Evolutionary conservation across 73 alveolate species (phyloP).

Genomic region (Durusdinium trenchii): DNA sequence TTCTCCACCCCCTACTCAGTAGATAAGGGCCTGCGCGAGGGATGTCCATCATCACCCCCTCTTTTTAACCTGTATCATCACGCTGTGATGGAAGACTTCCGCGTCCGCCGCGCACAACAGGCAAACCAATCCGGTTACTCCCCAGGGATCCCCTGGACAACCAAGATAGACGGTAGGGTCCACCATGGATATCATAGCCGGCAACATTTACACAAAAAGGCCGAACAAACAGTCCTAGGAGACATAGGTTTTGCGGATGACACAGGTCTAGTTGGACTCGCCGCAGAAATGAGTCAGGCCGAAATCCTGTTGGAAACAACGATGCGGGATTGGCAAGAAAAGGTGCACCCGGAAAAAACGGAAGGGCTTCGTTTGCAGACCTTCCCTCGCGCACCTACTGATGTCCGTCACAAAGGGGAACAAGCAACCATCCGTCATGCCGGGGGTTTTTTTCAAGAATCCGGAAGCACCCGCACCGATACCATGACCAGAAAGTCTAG

Average conservation of each 20-base stretch:
- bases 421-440: neutral
- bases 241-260: slow-evolving; percentile 72
- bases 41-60: slow-evolving; percentile 22
- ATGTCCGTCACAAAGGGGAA: neutral
- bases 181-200: slow-evolving; percentile 16
- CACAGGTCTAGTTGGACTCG: neutral
- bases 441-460: neutral
- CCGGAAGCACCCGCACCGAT: neutral
- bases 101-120: neutral
- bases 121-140: neutral
- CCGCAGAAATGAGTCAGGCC: neutral
- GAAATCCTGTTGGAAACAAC: neutral
- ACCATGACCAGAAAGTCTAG: neutral
- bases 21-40: slow-evolving; percentile 64
- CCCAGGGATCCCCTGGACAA: neutral
- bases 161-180: neutral
- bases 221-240: neutral
- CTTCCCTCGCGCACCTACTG: neutral
- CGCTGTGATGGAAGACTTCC: slow-evolving; percentile 21
- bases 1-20: neutral
- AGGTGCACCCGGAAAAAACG: neutral
- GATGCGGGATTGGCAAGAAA: slow-evolving; percentile 18
- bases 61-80: neutral
- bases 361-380: neutral
- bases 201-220: neutral